Base-by-base conservation (phyloP, 2,329 filamentous ascomycete genomes). In the Epichloe glyceriae region DNA sequence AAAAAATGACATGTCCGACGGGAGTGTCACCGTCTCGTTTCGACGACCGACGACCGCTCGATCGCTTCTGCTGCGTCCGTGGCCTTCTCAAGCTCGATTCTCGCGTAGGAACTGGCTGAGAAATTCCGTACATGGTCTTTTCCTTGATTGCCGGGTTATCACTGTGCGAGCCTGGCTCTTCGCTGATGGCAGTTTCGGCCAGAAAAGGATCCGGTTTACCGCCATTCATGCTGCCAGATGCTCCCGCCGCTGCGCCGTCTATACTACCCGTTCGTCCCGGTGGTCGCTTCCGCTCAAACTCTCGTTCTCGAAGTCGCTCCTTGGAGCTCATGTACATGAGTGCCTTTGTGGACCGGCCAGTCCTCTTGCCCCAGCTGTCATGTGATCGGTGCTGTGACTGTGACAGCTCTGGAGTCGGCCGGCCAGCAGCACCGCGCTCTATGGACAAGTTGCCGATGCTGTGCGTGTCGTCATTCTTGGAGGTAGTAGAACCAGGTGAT, bases 291-390 rank as follows among this genome's bases (percentile, higher is more conserved):
- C 76, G 76, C 55, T 85, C 81, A 4, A 68, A 67, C 55, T 85
- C 82, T 56, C 74, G 80, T 48, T 81, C 79, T 44, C 77, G 74
- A 44, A 87, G 67, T 33, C 75, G 73, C 63, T 88, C 84, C 61
- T 78, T 83, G 44, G 84, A 87, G 67, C 76, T 82, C 82, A 85
- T 86, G 60, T 86, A 86, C 76, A 83, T 81, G 60, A 86, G 67
- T 3, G 81, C 77, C 61, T 76, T 79, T 54, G 76, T 66, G 51
- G 69, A 69, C 30, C 79, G 72, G 3, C 65, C 64, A 40, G 73
- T 67, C 61, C 79, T 83, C 62, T 70, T 77, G 19, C 76, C 75
- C 79, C 80, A 83, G 62, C 78, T 82, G 57, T 84, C 80, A 55
- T 74, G 70, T 2, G 80, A 83, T 41, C 70, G 67, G 59, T 77